Conservation (phyloP, 164 flowering plant species). For the Saururus chinensis region DNA sequence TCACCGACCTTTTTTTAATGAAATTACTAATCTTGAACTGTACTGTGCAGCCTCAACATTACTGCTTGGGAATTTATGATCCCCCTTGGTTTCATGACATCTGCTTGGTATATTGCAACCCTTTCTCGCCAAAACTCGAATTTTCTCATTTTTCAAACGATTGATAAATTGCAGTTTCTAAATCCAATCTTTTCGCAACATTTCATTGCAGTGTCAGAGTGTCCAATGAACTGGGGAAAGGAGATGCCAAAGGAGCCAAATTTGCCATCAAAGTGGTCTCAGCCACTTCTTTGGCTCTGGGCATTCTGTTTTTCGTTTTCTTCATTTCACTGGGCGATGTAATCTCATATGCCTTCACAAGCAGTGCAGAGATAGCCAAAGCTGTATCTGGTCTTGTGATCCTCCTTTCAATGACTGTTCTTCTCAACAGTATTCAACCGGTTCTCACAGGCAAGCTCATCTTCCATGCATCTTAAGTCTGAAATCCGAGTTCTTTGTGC, state of each 20-base stretch:
- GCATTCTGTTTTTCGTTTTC: constrained; percentile 17
- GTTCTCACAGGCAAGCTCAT: constrained; percentile 26
- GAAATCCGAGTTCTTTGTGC: neutral
- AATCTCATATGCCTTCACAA: constrained; percentile 20
- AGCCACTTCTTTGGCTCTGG: constrained; percentile 19
- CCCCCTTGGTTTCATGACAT: constrained; percentile 27
- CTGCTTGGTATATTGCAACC: constrained; percentile 19
- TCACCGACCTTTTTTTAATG: too few relatives aligned
- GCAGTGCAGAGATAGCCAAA: constrained; percentile 14
- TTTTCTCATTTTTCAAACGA: neutral
- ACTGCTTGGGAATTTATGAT: constrained; percentile 55
- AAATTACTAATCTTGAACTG: too few relatives aligned
- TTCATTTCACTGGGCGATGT: constrained; percentile 15
- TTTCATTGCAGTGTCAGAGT: constrained; percentile 24
- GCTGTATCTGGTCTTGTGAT: constrained; percentile 22
- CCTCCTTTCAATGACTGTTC: constrained; percentile 21
- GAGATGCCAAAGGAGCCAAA: constrained; percentile 25
- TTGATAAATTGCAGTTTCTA: too few relatives aligned
- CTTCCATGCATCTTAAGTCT: neutral
- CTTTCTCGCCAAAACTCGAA: neutral
- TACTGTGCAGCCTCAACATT: constrained; percentile 29
- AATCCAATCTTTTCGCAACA: neutral
- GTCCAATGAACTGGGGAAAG: constrained; percentile 37
- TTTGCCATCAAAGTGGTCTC: constrained; percentile 17
- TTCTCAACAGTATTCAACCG: constrained; percentile 33